Conservation (phyloP, 306 rosid genomes). For the Canavalia ensiformis region DNA sequence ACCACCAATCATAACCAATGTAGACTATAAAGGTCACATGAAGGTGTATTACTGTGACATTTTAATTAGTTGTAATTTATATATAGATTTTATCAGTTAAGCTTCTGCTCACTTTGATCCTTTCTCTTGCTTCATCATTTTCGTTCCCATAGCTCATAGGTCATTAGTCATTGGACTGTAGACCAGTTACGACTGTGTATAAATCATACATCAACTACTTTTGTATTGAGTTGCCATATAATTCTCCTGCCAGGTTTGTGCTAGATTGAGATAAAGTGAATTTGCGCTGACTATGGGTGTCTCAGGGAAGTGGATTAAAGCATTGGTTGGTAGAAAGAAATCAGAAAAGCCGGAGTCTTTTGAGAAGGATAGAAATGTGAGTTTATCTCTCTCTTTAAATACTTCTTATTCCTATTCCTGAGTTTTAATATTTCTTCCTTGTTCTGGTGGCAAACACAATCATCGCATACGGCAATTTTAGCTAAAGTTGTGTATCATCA, state of each 20-base stretch:
- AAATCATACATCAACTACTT: neutral
- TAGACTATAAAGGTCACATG: constrained; percentile 14
- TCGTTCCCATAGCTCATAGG: neutral
- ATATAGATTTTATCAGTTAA: constrained; percentile 4
- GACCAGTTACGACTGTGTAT: neutral
- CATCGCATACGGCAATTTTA: neutral
- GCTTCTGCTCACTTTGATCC: constrained; percentile 6
- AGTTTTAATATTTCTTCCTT: neutral
- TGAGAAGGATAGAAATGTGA: constrained; percentile 72
- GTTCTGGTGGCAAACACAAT: constrained; percentile 19
- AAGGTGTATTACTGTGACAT: constrained; percentile 19
- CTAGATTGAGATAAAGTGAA: constrained; percentile 55
- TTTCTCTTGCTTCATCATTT: neutral
- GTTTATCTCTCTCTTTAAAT: constrained; percentile 26
- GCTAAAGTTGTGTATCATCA: constrained; percentile 16
- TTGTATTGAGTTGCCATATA: constrained; percentile 24
- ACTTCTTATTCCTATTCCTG: neutral
- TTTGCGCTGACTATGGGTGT: constrained; percentile 69
- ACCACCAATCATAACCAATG: neutral
- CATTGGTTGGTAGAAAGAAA: constrained; percentile 86
- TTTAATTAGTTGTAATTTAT: constrained; percentile 9
- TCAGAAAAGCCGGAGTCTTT: constrained; percentile 78
- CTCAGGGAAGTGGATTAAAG: constrained; percentile 92
- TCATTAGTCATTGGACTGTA: neutral
- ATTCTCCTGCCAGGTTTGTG: constrained; percentile 49